Conservation (phyloP, 1,139 yeast species). For the Protomyces arabidopsidicola region DNA sequence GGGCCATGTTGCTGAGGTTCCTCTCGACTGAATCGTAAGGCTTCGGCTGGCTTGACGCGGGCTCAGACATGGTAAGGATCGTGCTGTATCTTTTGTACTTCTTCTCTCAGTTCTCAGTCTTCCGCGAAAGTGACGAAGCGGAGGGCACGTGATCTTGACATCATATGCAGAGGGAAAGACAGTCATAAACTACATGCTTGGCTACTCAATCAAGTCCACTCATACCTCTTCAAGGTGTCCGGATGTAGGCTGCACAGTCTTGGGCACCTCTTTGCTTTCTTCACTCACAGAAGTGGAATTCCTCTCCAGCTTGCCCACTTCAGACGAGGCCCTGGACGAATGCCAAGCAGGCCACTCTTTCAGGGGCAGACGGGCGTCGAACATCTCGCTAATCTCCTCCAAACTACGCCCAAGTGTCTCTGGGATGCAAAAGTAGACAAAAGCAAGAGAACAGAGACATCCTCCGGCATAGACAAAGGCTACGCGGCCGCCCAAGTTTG, state of each 20-base stretch:
- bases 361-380: constrained; percentile 29
- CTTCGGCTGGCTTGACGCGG: not conserved
- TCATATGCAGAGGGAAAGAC: not conserved
- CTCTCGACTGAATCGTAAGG: not conserved
- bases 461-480: constrained; percentile 71
- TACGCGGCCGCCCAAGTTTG: constrained; percentile 40
- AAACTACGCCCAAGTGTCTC: constrained; percentile 68
- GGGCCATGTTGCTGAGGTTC: constrained; percentile 13
- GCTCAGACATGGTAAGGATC: not conserved
- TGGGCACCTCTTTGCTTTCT: not conserved
- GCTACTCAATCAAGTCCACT: not conserved
- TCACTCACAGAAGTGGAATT: not conserved
- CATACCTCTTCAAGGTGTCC: not conserved
- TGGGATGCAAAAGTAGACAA: constrained; percentile 61
- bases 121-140: not conserved
- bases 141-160: not conserved
- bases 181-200: not conserved
- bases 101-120: not conserved
- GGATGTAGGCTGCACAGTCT: not conserved
- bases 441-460: constrained; percentile 46
- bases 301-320: not conserved
- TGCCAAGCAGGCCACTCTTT: constrained; percentile 16
- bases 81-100: not conserved
- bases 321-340: not conserved
- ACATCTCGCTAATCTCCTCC: constrained; percentile 62